A percentile compares a stretch with the other conserved stretches of the same genome.
Conservation (phyloP, 2,329 filamentous ascomycete species). For the Colletotrichum lupini region DNA sequence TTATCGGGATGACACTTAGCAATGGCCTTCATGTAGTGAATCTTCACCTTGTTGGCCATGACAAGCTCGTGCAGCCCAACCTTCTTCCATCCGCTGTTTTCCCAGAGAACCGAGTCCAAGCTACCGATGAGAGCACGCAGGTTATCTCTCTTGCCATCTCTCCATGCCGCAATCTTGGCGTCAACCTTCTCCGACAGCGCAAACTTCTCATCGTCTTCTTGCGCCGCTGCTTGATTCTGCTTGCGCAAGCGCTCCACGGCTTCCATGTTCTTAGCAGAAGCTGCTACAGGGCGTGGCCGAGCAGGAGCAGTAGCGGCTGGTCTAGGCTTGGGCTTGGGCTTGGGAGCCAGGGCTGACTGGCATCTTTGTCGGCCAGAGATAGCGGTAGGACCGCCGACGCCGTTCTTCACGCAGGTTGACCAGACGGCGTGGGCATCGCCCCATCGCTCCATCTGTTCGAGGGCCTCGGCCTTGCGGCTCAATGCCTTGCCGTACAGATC, state of each 20-base stretch:
- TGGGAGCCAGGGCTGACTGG: constrained; percentile 84
- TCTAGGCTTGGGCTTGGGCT: constrained; percentile 61
- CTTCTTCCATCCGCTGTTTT: constrained; percentile 95
- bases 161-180: constrained; percentile 82
- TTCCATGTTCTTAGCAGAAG: constrained; percentile 69
- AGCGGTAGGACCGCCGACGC: constrained; percentile 86
- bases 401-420: constrained; percentile 84
- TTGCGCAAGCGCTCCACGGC: constrained; percentile 85
- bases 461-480: constrained; percentile 92
- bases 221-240: constrained; percentile 87
- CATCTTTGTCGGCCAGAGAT: constrained; percentile 89
- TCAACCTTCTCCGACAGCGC: constrained; percentile 88
- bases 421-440: constrained; percentile 82
- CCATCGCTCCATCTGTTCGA: constrained; percentile 97
- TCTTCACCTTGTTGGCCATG: constrained; percentile 94
- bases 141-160: constrained; percentile 92
- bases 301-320: constrained; percentile 43
- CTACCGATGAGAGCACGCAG: constrained; percentile 87
- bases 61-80: constrained; percentile 94
- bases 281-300: constrained; percentile 53
- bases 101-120: constrained; percentile 90
- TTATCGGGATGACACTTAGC: constrained; percentile 98
- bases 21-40: constrained; percentile 99
- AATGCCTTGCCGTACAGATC: constrained; percentile 95
- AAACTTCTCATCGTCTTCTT: constrained; percentile 92